These are phyloP conservation scores for Fusarium sp. DNA, from an alignment of 2,329 filamentous ascomycete genomes.

Conservation along the genomic window DNA sequence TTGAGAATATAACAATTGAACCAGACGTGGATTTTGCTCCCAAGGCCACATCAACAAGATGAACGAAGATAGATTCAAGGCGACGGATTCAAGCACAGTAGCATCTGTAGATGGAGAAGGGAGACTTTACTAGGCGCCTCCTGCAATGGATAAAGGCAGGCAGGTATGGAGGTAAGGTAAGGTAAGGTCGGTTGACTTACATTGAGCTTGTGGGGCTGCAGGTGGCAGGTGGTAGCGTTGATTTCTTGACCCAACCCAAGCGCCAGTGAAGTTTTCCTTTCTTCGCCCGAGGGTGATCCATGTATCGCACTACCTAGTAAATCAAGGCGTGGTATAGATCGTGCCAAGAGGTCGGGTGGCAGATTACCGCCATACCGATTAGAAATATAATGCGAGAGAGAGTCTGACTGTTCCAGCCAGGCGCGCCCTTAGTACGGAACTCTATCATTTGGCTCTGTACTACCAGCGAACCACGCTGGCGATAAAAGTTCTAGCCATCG, in stretches of 20 bases:
- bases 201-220: constrained; percentile 19
- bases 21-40: background rate
- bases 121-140: constrained; percentile 17
- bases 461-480: background rate
- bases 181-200: background rate
- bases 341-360: constrained; percentile 26
- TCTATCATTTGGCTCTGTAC: background rate
- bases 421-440: background rate
- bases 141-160: background rate
- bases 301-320: background rate
- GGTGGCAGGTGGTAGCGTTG: background rate
- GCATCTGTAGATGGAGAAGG: constrained; percentile 19
- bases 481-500: background rate
- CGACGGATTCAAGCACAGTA: background rate
- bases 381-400: background rate
- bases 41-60: background rate
- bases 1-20: background rate
- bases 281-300: background rate
- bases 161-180: background rate
- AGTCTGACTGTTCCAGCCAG: background rate
- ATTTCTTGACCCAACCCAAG: background rate
- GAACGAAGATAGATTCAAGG: background rate
- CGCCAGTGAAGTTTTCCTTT: background rate
- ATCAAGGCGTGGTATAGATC: constrained; percentile 6
- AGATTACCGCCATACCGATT: constrained; percentile 6